Conservation (phyloP, 768 basidiomycete genomes). For the Boletus patriciae region DNA sequence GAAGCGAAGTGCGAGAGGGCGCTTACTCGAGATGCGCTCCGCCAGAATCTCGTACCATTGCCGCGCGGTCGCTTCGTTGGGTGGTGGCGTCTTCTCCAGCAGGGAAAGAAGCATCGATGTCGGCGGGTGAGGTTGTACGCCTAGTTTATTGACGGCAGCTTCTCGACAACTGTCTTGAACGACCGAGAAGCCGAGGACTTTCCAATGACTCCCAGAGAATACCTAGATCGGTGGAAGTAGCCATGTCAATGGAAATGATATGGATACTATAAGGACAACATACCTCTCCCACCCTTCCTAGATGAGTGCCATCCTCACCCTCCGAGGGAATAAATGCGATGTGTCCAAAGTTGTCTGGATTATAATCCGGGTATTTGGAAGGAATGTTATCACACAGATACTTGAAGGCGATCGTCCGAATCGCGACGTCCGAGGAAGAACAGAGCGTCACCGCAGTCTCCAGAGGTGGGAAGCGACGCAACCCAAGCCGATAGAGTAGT, state of each 20-base stretch:
- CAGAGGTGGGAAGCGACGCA: slow-evolving; percentile 68
- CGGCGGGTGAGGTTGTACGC: slow-evolving; percentile 69
- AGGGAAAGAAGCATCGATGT: slow-evolving; percentile 56
- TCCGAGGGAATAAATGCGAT: slow-evolving; percentile 80
- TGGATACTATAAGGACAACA: not conserved
- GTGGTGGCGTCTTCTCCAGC: slow-evolving; percentile 60
- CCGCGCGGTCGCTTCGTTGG: slow-evolving; percentile 51
- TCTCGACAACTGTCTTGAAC: slow-evolving; percentile 52
- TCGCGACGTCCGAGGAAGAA: slow-evolving; percentile 48
- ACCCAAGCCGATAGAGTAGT: slow-evolving; percentile 70
- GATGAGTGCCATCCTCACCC: slow-evolving; percentile 46
- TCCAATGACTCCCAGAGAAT: slow-evolving; percentile 66
- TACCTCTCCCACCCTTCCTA: slow-evolving; percentile 70
- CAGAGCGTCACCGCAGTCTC: slow-evolving; percentile 68
- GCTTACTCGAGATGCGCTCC: slow-evolving; percentile 57
- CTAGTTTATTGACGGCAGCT: slow-evolving; percentile 61
- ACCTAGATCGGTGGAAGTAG: slow-evolving; percentile 48
- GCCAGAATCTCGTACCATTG: slow-evolving; percentile 71
- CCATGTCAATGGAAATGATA: not conserved
- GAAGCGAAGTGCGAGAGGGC: not conserved
- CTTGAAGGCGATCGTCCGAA: slow-evolving; percentile 64
- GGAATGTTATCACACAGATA: slow-evolving; percentile 79
- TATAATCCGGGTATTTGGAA: slow-evolving; percentile 59
- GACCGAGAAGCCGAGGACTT: slow-evolving; percentile 72
- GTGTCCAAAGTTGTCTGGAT: slow-evolving; percentile 52